Evolutionary conservation across 2,329 filamentous ascomycete species (phyloP).

Genomic region (Cladophialophora immunda): DNA sequence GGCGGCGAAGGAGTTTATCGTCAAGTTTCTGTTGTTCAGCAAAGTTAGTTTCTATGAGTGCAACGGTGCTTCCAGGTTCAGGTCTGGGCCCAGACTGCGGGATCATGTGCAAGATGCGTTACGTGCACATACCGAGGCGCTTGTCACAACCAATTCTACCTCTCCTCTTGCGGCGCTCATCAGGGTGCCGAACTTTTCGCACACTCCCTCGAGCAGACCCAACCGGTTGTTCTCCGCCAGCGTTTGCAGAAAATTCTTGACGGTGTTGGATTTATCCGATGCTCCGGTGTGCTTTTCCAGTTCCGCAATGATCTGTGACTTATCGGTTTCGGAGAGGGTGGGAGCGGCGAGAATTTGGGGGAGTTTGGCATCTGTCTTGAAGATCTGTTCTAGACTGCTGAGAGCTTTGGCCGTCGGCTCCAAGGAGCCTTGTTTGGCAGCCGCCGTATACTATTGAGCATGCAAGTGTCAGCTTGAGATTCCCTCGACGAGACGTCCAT

Average conservation of each 20-base stretch:
- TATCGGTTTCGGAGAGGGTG: conserved; percentile 80
- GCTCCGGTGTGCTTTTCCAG: conserved; percentile 81
- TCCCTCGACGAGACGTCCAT: background rate
- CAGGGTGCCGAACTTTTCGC: conserved; percentile 84
- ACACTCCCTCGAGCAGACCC: conserved; percentile 79
- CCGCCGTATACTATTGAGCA: conserved; percentile 83
- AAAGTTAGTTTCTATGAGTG: conserved; percentile 6
- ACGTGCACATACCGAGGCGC: conserved; percentile 75
- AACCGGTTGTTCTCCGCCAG: conserved; percentile 97
- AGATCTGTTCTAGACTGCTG: conserved; percentile 71
- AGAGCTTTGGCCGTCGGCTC: conserved; percentile 86
- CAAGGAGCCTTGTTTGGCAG: conserved; percentile 84
- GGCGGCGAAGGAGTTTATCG: conserved; percentile 80
- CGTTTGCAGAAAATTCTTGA: conserved; percentile 92
- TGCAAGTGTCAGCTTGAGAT: conserved; percentile 8
- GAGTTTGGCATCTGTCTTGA: conserved; percentile 87
- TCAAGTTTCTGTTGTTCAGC: conserved; percentile 74
- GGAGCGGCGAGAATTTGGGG: conserved; percentile 77
- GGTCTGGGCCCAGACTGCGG: background rate
- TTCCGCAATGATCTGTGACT: conserved; percentile 84
- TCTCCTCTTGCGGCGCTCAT: conserved; percentile 91
- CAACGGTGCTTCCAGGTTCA: background rate
- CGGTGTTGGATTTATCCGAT: conserved; percentile 75
- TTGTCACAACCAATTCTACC: conserved; percentile 91
- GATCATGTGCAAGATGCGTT: background rate